Conservation (phyloP, 768 basidiomycete species). For the Gloeostereum incarnatum region DNA sequence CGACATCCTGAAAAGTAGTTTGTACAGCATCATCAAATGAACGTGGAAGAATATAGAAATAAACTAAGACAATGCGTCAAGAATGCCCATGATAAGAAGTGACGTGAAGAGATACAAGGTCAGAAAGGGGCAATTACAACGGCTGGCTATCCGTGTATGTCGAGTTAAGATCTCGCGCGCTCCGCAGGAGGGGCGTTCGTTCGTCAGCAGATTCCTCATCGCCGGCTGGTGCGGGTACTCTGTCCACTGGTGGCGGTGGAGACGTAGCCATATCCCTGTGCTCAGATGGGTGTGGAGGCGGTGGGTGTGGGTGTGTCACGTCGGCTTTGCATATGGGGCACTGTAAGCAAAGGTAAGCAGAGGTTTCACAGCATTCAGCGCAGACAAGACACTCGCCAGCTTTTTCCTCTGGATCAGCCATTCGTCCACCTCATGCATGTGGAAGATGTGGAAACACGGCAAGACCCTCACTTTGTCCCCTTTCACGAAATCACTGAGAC, state of each 20-base stretch:
- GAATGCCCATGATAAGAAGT: too few species aligned
- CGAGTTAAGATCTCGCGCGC: too few species aligned
- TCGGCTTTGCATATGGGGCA: conserved; percentile 92
- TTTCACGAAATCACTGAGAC: conserved; percentile 75
- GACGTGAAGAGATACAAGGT: too few species aligned
- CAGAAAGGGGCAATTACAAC: too few species aligned
- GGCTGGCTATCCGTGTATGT: too few species aligned
- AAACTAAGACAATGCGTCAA: too few species aligned
- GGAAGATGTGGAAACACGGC: conserved; percentile 94
- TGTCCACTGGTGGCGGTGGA: background rate
- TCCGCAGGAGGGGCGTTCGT: conserved; percentile 7
- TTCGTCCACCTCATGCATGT: conserved; percentile 82
- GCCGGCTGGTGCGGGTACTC: background rate
- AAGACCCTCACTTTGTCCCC: conserved; percentile 88
- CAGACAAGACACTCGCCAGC: too few species aligned
- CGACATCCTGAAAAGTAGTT: too few species aligned
- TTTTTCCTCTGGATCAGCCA: conserved; percentile 94
- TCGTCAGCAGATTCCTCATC: conserved; percentile 1
- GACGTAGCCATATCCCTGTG: conserved; percentile 1
- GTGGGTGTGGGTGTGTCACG: conserved; percentile 56
- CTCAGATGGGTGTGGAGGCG: conserved; percentile 11
- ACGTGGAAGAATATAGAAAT: too few species aligned
- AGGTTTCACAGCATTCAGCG: conserved; percentile 9
- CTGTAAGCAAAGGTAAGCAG: conserved; percentile 26
- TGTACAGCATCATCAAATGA: too few species aligned